Conservation (phyloP, 2,329 filamentous ascomycete genomes). For the Fusarium ambrosium region DNA sequence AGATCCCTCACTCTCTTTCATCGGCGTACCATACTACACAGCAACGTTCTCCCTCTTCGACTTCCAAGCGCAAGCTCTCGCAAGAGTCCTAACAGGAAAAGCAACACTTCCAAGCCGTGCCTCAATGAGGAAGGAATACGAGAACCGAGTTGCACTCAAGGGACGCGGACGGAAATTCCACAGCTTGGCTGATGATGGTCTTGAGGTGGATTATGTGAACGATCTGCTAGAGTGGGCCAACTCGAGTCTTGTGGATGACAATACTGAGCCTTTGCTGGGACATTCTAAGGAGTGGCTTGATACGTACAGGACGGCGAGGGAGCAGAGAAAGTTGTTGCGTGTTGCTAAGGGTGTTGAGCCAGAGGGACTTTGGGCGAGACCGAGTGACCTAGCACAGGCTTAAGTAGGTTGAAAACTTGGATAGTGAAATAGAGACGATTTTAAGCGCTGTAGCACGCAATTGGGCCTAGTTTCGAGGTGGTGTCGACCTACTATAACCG, state of each 20-base stretch:
- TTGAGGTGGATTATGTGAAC: conserved; percentile 42
- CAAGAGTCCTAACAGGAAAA: conserved; percentile 67
- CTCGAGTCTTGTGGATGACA: conserved; percentile 7
- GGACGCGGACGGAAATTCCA: conserved; percentile 45
- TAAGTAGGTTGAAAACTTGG: neutral
- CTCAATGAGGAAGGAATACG: conserved; percentile 40
- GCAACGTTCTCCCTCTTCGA: conserved; percentile 79
- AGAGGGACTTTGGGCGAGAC: conserved; percentile 29
- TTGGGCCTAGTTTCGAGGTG: neutral
- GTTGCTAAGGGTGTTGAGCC: conserved; percentile 22
- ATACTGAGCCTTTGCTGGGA: conserved; percentile 18
- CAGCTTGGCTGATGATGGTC: conserved; percentile 39
- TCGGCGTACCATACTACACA: conserved; percentile 75
- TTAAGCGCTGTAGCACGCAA: neutral
- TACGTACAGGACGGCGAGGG: conserved; percentile 24
- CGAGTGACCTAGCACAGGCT: conserved; percentile 13
- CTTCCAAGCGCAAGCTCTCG: conserved; percentile 74
- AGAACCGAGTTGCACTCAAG: conserved; percentile 28
- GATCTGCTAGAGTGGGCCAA: conserved; percentile 43
- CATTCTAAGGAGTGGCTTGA: conserved; percentile 36
- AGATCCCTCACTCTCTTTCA: conserved; percentile 73
- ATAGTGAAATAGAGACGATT: neutral
- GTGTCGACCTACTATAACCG: neutral
- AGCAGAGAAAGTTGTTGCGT: conserved; percentile 26
- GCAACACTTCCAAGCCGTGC: conserved; percentile 42